Percentiles rank a stretch among this genome's conserved stretches.
These are phyloP conservation scores for Prunella vulgaris DNA, from an alignment of 257 asterid genomes.

Conservation along the genomic window DNA sequence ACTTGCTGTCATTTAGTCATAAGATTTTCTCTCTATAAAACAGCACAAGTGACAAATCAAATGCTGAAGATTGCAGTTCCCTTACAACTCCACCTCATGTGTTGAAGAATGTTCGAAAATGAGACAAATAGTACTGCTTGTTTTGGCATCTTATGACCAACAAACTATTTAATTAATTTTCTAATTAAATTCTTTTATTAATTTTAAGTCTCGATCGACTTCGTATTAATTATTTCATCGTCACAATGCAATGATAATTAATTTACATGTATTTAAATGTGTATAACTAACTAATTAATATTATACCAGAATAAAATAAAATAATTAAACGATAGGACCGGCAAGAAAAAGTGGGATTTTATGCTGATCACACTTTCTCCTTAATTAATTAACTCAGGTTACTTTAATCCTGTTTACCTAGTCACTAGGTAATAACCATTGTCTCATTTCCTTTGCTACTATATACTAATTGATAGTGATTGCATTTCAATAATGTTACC, in stretches of 20 bases:
- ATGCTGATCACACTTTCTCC: constrained; percentile 28
- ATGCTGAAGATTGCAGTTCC: constrained; percentile 5
- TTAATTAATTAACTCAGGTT: constrained; percentile 33
- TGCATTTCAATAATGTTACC: constrained; percentile 21
- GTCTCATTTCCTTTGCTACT: constrained; percentile 29
- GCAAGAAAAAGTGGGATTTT: constrained; percentile 29
- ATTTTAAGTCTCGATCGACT: no score
- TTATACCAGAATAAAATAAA: not conserved
- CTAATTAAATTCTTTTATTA: no score
- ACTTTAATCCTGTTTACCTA: constrained; percentile 30
- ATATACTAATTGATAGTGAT: constrained; percentile 37
- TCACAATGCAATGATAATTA: not conserved
- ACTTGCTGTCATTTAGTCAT: constrained; percentile 2
- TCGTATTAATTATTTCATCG: not conserved
- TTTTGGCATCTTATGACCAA: constrained; percentile 5
- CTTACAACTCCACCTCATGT: not conserved
- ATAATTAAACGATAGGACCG: not conserved
- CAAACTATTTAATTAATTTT: not conserved
- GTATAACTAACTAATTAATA: not conserved
- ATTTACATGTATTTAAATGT: not conserved
- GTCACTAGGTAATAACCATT: constrained; percentile 31
- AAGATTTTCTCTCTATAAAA: not conserved
- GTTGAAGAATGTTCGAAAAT: constrained; percentile 19
- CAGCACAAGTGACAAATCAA: constrained; percentile 24
- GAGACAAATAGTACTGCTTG: constrained; percentile 4